Conservation (phyloP, 1,139 yeast species). For the Geotrichum citri-aurantii region DNA sequence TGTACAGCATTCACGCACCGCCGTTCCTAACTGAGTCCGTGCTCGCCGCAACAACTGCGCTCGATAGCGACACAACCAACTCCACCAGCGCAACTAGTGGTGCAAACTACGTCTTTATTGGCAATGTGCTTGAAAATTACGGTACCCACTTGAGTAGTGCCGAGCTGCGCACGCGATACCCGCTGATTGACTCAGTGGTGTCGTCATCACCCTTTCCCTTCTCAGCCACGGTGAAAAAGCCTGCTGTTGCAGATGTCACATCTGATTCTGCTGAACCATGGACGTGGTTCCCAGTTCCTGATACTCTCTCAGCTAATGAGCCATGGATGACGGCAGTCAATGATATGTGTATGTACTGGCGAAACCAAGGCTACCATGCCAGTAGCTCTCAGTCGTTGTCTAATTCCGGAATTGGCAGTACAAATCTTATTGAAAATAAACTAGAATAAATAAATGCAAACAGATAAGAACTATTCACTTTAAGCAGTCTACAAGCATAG, state of each 20-base stretch:
- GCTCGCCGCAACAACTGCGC: conserved; percentile 28
- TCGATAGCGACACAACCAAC: not conserved
- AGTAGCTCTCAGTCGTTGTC: not conserved
- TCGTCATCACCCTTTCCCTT: not conserved
- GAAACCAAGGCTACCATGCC: not conserved
- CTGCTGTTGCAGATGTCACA: not conserved
- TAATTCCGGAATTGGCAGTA: too few species aligned
- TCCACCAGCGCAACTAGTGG: too few species aligned
- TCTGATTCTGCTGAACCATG: conserved; percentile 19
- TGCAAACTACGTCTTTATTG: conserved; percentile 37
- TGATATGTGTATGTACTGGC: conserved; percentile 33
- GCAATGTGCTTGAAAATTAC: conserved; percentile 34
- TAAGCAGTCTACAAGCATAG: too few species aligned
- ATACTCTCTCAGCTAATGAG: conserved; percentile 24
- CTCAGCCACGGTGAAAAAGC: not conserved
- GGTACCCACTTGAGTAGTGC: conserved; percentile 20
- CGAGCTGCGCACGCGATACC: conserved; percentile 24
- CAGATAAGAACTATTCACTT: too few species aligned
- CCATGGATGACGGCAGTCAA: conserved; percentile 36
- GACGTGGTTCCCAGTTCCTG: conserved; percentile 18
- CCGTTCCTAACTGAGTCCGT: conserved; percentile 48
- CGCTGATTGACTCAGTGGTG: conserved; percentile 19
- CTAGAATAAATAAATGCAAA: not conserved
- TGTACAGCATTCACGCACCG: conserved; percentile 72
- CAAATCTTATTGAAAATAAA: not conserved